These are phyloP conservation scores for Suhomyces bolitotheri DNA, from an alignment of 1,139 yeast genomes.

Conservation along the genomic window DNA sequence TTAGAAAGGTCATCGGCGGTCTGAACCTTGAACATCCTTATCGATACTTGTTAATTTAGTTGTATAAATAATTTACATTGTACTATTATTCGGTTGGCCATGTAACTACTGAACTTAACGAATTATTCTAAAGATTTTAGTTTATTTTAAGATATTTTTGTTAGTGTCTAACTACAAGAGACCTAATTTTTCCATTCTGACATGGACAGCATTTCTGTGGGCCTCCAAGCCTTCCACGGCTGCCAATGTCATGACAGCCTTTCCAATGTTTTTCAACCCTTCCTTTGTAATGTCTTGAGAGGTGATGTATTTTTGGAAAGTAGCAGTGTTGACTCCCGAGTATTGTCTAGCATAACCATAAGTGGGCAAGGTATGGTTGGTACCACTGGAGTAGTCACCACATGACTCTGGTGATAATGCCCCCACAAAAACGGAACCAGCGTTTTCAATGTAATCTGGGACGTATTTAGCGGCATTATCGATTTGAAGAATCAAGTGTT, in stretches of 20 bases:
- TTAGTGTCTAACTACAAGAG: slow-evolving; percentile 25
- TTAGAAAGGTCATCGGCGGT: too few species aligned
- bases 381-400: slow-evolving; percentile 97
- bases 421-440: slow-evolving; percentile 96
- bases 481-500: slow-evolving; percentile 90
- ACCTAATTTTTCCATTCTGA: slow-evolving; percentile 83
- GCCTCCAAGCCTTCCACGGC: slow-evolving; percentile 96
- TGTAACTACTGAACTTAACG: too few species aligned
- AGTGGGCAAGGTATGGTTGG: slow-evolving; percentile 96
- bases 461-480: slow-evolving; percentile 74
- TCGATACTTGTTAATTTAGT: too few species aligned
- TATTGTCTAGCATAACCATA: slow-evolving; percentile 97
- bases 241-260: slow-evolving; percentile 96
- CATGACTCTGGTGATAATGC: slow-evolving; percentile 95
- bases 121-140: too few species aligned
- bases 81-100: too few species aligned
- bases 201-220: slow-evolving; percentile 93
- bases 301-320: slow-evolving; percentile 93
- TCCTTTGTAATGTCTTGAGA: slow-evolving; percentile 84
- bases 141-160: too few species aligned
- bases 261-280: slow-evolving; percentile 86
- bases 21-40: too few species aligned
- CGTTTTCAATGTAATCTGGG: slow-evolving; percentile 73
- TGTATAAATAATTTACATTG: slow-evolving; percentile 5
- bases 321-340: slow-evolving; percentile 94